phyloP scores from a whole-genome alignment of 768 basidiomycete species.

The Boletus fagicola region DNA sequence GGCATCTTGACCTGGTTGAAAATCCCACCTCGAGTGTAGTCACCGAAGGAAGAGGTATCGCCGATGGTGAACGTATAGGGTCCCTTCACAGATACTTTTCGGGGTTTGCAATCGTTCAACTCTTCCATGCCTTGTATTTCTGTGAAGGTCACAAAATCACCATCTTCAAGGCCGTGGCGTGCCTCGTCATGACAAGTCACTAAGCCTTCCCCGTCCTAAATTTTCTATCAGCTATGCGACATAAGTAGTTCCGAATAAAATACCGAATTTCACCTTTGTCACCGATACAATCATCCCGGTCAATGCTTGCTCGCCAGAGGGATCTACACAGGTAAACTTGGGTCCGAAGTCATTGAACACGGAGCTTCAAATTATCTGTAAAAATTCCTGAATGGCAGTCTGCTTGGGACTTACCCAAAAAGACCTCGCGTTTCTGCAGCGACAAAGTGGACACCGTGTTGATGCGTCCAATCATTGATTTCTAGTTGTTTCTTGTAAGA shows the following conservation, averaged over 20 bases:
- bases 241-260: neutral
- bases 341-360: constrained; percentile 96
- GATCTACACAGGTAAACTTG: constrained; percentile 93
- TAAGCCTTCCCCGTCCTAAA: constrained; percentile 80
- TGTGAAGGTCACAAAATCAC: constrained; percentile 94
- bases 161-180: constrained; percentile 97
- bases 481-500: constrained; percentile 82
- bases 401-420: constrained; percentile 67
- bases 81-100: constrained; percentile 91
- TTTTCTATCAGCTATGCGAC: neutral
- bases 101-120: constrained; percentile 86
- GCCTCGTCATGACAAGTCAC: constrained; percentile 98
- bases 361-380: constrained; percentile 48
- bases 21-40: constrained; percentile 85
- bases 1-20: constrained; percentile 99
- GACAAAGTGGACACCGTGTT: constrained; percentile 87
- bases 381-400: neutral
- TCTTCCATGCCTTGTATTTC: constrained; percentile 96
- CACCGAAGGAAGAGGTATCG: constrained; percentile 73
- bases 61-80: constrained; percentile 98
- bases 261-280: constrained; percentile 56
- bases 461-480: constrained; percentile 94
- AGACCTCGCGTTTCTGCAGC: constrained; percentile 89
- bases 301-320: constrained; percentile 95
- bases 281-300: constrained; percentile 95